Conservation (phyloP, 2,329 filamentous ascomycete species). For the Ramichloridium luteum region DNA sequence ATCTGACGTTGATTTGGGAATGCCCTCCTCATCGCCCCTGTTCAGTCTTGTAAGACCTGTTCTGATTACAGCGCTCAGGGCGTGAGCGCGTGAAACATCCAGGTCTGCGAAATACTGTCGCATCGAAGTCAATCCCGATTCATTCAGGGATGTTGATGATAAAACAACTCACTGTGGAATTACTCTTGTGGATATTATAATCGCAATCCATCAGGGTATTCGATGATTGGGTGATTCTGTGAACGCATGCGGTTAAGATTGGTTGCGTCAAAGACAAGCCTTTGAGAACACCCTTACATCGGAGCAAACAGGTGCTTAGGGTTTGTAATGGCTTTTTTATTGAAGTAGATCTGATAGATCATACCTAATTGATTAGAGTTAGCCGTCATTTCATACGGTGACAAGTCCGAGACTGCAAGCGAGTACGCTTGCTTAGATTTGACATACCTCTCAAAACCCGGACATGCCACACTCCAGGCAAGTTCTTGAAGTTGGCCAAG, state of each 20-base stretch:
- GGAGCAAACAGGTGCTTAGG: slow-evolving; percentile 60
- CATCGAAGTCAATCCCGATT: not conserved
- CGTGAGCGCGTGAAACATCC: slow-evolving; percentile 69
- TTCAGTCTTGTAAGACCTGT: slow-evolving; percentile 31
- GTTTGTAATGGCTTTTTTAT: slow-evolving; percentile 24
- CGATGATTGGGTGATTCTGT: slow-evolving; percentile 49
- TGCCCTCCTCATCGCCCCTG: slow-evolving; percentile 23
- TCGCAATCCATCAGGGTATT: slow-evolving; percentile 68
- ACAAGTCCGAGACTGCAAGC: too few species aligned
- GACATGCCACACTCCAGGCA: slow-evolving; percentile 68
- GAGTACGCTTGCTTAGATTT: not conserved
- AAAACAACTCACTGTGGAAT: slow-evolving; percentile 46
- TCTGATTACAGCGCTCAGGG: slow-evolving; percentile 48
- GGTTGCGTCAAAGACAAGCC: slow-evolving; percentile 36
- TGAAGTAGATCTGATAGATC: slow-evolving; percentile 35
- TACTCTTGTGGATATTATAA: slow-evolving; percentile 74
- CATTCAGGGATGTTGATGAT: not conserved
- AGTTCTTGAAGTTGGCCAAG: slow-evolving; percentile 57
- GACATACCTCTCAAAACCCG: not conserved
- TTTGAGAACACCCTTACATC: slow-evolving; percentile 29
- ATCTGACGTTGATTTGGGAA: slow-evolving; percentile 19
- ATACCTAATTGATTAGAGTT: slow-evolving; percentile 32
- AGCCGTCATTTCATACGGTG: slow-evolving; percentile 23
- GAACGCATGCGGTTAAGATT: slow-evolving; percentile 58
- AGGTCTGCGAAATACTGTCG: slow-evolving; percentile 67